These are phyloP conservation scores for Thermoascus crustaceus DNA, from an alignment of 2,329 filamentous ascomycete genomes.

Conservation along the genomic window DNA sequence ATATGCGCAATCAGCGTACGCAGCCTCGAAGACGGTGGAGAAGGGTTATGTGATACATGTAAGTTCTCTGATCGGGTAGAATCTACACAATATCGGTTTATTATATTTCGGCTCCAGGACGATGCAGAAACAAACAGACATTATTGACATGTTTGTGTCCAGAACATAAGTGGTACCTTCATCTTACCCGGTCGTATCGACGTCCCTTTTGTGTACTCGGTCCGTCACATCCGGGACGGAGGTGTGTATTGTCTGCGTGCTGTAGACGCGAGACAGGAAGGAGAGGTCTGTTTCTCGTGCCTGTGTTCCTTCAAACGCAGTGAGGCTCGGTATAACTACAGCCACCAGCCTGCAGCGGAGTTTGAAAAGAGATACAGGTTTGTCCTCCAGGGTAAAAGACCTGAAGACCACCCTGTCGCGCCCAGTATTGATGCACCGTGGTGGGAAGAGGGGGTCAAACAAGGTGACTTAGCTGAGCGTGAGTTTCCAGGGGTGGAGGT, in stretches of 20 bases:
- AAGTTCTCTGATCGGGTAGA: slow-evolving; percentile 12
- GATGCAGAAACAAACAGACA: background rate
- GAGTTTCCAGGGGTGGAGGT: slow-evolving; percentile 39
- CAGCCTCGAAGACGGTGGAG: slow-evolving; percentile 46
- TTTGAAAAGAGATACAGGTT: slow-evolving; percentile 22
- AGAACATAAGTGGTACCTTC: slow-evolving; percentile 49
- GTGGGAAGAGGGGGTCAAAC: slow-evolving; percentile 23
- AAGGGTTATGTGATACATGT: slow-evolving; percentile 46
- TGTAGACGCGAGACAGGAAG: slow-evolving; percentile 44
- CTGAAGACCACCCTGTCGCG: slow-evolving; percentile 26
- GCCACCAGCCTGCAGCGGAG: slow-evolving; percentile 22
- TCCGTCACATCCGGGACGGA: slow-evolving; percentile 45
- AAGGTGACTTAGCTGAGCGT: slow-evolving; percentile 19
- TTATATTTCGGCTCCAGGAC: no score
- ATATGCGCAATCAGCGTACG: slow-evolving; percentile 50
- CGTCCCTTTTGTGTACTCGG: slow-evolving; percentile 44
- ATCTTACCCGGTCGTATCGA: slow-evolving; percentile 40
- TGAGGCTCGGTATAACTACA: slow-evolving; percentile 23
- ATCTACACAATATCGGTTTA: no score
- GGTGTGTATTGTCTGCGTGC: slow-evolving; percentile 45
- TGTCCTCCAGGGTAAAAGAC: slow-evolving; percentile 21
- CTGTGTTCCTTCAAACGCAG: slow-evolving; percentile 45
- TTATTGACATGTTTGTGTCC: background rate
- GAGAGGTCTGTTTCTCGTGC: slow-evolving; percentile 45
- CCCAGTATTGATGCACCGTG: slow-evolving; percentile 30